Conservation (phyloP, 805 yeast genomes). For the Starmerella apicola region DNA sequence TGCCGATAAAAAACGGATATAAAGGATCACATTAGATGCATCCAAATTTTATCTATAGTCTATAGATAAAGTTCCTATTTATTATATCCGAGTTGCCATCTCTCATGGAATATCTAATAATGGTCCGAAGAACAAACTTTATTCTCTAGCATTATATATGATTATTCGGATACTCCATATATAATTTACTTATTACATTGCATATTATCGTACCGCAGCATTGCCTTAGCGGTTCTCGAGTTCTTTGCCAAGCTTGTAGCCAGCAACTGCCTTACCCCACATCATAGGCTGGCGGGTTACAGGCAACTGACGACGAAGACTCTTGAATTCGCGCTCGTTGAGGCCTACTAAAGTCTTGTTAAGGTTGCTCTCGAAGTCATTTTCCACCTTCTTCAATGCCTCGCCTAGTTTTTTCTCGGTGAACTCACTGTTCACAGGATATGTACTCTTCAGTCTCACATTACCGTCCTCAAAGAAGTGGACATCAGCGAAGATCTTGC, state of each 20-base stretch:
- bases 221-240: slow-evolving; percentile 16
- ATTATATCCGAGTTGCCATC: too few relatives aligned
- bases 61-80: too few relatives aligned
- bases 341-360: slow-evolving; percentile 53
- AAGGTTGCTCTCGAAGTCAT: slow-evolving; percentile 44
- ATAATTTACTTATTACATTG: too few relatives aligned
- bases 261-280: slow-evolving; percentile 92
- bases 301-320: slow-evolving; percentile 80
- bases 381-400: slow-evolving; percentile 40
- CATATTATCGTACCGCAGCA: too few relatives aligned
- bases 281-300: slow-evolving; percentile 81
- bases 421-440: slow-evolving; percentile 20
- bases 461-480: slow-evolving; percentile 96
- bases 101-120: too few relatives aligned
- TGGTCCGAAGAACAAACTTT: too few relatives aligned
- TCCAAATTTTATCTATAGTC: too few relatives aligned
- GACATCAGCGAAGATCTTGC: slow-evolving; percentile 53
- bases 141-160: too few relatives aligned
- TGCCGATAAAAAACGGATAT: too few relatives aligned
- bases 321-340: slow-evolving; percentile 72
- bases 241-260: slow-evolving; percentile 59
- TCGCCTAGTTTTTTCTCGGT: slow-evolving; percentile 20
- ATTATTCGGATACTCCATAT: too few relatives aligned
- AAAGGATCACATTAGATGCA: too few relatives aligned
- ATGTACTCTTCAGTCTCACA: slow-evolving; percentile 53